Evolutionary conservation across 129 eudicot genomes (phyloP), one percentile per base, ranked within the genome.

Genomic region (Oenanthe sinensis): DNA sequence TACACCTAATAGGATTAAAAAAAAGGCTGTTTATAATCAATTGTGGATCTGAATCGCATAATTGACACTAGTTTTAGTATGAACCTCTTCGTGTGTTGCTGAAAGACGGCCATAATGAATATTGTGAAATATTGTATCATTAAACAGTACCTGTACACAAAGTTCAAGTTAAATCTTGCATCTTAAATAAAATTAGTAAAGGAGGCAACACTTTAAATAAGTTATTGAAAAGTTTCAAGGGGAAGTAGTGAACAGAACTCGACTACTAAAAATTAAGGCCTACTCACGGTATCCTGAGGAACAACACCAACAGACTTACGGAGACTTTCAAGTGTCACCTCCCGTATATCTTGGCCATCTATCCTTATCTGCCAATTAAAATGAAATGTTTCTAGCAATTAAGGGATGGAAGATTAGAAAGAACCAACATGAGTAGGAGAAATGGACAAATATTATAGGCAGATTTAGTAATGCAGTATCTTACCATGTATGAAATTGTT

Each of bases 231-330:
- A 60, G 42, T 8, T 16, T 44, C 33, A 10, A 47, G 42, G 12
- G 36, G 15, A 20, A n/a, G 47, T 42, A 71, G 24, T 22, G 3
- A 54, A 78, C 62, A 36, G 67, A 55, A 36, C 13, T 44, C 22
- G 9, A 65, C 36, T 17, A 37, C 49, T 60, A 14, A 71, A 62
- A 16, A 15, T 26, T 70, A 74, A 48, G 77, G 39, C 40, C 63
- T 83, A 85, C 91, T 89, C 84, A 94, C 98, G 26, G 98, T 94
- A 82, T 94, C 98, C 79, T 94, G 98, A 12, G 98, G 98, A 82
- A 94, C 98, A 87, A 94, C 97, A 28, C 97, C 98, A 76, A 91
- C 89, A 50, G 88, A 85, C 81, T 91, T 88, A 24, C 98, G 87
- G 65, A 94, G 93, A 85, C 96, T 91, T 77, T 86, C 96, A 74